Evolutionary conservation across 164 flowering plant species (phyloP).

Genomic region (Annona cherimola): DNA sequence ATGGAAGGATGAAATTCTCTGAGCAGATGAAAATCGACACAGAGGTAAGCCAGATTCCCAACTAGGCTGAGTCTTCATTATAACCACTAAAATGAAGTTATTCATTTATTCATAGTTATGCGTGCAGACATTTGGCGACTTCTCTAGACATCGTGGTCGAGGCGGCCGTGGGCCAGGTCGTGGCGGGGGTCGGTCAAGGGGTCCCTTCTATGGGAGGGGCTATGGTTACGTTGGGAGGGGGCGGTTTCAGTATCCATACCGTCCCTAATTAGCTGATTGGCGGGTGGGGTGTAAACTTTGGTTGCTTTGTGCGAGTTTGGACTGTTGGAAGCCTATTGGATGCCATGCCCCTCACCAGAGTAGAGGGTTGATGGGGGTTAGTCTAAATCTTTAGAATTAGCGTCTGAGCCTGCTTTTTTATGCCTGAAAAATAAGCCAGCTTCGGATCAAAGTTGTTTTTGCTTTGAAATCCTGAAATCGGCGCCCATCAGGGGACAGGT

Average conservation of each 20-base stretch:
- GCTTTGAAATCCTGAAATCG: neutral
- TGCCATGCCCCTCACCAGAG: neutral
- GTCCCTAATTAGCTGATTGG: constrained; percentile 14
- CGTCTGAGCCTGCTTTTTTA: neutral
- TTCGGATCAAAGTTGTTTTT: neutral
- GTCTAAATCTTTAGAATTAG: constrained; percentile 7
- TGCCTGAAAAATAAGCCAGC: constrained; percentile 4
- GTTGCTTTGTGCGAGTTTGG: neutral
- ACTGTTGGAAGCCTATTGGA: constrained; percentile 1
- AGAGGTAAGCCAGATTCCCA: constrained; percentile 41
- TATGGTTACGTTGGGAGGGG: constrained; percentile 63
- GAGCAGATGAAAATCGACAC: constrained; percentile 71
- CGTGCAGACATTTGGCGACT: constrained; percentile 74
- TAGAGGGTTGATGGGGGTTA: constrained; percentile 3
- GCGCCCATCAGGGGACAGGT: neutral
- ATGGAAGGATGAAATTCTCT: constrained; percentile 58
- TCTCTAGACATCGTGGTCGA: constrained; percentile 56
- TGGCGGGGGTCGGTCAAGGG: constrained; percentile 57
- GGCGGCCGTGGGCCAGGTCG: constrained; percentile 66
- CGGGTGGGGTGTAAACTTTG: neutral
- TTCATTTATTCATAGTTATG: neutral
- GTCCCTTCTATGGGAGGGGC: constrained; percentile 56
- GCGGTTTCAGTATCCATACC: constrained; percentile 26
- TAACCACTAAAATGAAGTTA: neutral
- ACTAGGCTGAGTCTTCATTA: neutral